Evolutionary conservation across 768 basidiomycete genomes (phyloP).

Genomic region (Naematelia encephala): DNA sequence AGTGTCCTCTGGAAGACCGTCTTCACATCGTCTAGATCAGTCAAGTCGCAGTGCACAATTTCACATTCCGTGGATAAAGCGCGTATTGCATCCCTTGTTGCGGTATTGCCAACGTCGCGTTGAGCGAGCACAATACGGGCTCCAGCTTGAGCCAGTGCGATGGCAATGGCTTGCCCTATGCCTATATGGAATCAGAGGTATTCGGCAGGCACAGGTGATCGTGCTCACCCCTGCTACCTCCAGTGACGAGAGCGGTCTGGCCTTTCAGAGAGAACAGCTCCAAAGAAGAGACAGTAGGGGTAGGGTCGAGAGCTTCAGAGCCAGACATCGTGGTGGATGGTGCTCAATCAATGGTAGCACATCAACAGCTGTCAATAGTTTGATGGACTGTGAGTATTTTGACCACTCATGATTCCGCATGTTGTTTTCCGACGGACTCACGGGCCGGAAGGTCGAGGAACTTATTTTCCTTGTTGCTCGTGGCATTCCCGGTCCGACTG

Average conservation of each 20-base stretch:
- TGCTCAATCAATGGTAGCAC: no score
- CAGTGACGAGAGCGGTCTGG: constrained; percentile 72
- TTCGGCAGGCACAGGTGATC: no score
- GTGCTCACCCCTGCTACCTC: constrained; percentile 67
- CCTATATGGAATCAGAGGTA: constrained; percentile 13
- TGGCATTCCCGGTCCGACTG: no score
- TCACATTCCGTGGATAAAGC: constrained; percentile 5
- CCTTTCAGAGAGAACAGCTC: constrained; percentile 67
- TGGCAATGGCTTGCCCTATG: constrained; percentile 11
- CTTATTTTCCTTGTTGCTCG: no score
- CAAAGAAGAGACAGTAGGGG: constrained; percentile 51
- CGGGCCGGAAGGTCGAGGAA: no score
- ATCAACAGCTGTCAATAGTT: no score
- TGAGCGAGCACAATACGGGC: constrained; percentile 21
- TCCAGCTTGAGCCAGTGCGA: constrained; percentile 54
- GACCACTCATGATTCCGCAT: no score
- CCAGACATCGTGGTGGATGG: no score
- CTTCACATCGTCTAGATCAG: constrained; percentile 10
- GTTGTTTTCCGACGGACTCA: no score
- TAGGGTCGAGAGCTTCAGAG: neutral
- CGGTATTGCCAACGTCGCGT: constrained; percentile 18
- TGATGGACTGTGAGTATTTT: no score
- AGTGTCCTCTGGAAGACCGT: constrained; percentile 21
- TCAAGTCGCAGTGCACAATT: constrained; percentile 21
- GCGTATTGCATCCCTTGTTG: constrained; percentile 12